phyloP scores from a whole-genome alignment of 1,284 basidiomycete species.

The Cryptococcus neoformans region DNA sequence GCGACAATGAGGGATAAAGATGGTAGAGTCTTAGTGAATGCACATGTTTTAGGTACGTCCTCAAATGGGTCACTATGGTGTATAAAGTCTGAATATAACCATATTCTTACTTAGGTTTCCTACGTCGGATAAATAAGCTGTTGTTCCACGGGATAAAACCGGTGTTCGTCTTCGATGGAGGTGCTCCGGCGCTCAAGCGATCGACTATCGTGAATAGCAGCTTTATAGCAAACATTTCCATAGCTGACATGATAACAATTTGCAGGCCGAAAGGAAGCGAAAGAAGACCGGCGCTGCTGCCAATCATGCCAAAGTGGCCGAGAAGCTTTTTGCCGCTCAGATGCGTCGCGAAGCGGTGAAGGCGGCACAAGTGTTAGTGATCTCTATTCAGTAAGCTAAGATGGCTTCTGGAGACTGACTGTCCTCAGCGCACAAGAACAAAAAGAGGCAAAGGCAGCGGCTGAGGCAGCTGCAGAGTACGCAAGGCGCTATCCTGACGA shows the following conservation, averaged over 20 bases:
- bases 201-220: conserved; percentile 69
- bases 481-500: conserved; percentile 32
- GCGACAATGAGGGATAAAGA: conserved; percentile 99
- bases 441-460: conserved; percentile 30
- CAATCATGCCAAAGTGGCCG: conserved; percentile 79
- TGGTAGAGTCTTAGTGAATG: conserved; percentile 83
- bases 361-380: conserved; percentile 57
- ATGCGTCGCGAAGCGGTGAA: conserved; percentile 85
- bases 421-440: conserved; percentile 21
- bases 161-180: conserved; percentile 96
- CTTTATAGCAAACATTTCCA: not conserved
- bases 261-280: conserved; percentile 74
- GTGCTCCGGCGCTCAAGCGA: conserved; percentile 82
- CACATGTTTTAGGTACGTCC: conserved; percentile 77
- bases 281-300: conserved; percentile 83
- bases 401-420: not conserved
- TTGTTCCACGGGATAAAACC: conserved; percentile 96
- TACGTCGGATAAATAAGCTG: conserved; percentile 88
- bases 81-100: not conserved
- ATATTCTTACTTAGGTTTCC: conserved; percentile 54
- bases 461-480: conserved; percentile 18
- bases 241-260: no score
- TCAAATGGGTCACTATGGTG: not conserved
- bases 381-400: not conserved
- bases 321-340: conserved; percentile 89